phyloP scores from a whole-genome alignment of 495 filamentous ascomycete species.

The Aspergillus coremiiformis region DNA sequence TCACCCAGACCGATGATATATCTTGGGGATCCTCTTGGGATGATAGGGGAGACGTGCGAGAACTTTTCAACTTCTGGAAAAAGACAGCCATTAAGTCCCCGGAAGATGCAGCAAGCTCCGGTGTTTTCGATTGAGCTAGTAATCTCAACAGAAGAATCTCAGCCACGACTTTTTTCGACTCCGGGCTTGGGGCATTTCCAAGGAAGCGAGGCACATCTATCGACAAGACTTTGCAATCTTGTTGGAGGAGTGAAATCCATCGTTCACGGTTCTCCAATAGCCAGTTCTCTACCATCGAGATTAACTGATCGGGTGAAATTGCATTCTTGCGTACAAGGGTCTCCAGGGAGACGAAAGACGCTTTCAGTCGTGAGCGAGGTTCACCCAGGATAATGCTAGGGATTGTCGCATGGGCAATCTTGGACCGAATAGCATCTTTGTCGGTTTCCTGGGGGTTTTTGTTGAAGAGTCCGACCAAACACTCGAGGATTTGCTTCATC shows the following conservation, averaged over 20 bases:
- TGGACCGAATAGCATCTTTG: conserved; percentile 13
- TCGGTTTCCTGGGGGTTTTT: conserved; percentile 38
- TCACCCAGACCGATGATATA: conserved; percentile 29
- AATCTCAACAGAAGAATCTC: conserved; percentile 33
- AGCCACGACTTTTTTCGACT: conserved; percentile 15
- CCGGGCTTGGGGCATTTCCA: conserved; percentile 1
- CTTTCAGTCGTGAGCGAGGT: conserved; percentile 34
- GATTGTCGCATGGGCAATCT: conserved; percentile 21
- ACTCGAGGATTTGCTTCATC: conserved; percentile 62
- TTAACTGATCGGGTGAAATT: conserved; percentile 24
- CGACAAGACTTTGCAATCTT: conserved; percentile 24
- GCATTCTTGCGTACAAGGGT: conserved; percentile 35
- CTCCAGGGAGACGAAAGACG: conserved; percentile 36
- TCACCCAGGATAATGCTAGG: conserved; percentile 36
- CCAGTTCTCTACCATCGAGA: conserved; percentile 27
- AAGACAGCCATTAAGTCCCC: conserved; percentile 58
- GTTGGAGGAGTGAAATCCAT: conserved; percentile 27
- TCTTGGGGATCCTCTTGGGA: conserved; percentile 2
- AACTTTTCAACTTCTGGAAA: conserved; percentile 40
- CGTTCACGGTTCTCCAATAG: conserved; percentile 21
- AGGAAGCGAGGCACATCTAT: conserved; percentile 15
- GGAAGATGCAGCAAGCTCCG: conserved; percentile 56
- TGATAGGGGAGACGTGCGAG: conserved; percentile 14
- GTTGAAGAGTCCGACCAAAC: conserved; percentile 45
- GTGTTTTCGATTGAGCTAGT: conserved; percentile 30